Evolutionary conservation across 805 yeast species (phyloP).

Genomic region (Candida ipomoeae): DNA sequence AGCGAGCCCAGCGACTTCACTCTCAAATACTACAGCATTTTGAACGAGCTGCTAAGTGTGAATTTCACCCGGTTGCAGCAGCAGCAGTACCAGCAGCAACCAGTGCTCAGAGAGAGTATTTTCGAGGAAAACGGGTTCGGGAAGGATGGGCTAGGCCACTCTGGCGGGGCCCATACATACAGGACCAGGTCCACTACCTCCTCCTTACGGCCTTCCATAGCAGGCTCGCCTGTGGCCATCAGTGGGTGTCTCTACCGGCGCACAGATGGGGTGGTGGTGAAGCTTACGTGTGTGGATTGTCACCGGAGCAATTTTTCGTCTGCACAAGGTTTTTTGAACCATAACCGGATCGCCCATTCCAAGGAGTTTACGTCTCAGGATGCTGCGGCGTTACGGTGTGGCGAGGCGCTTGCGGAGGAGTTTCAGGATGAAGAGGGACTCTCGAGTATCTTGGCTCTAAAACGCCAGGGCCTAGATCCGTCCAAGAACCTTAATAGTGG

Average conservation of each 20-base stretch:
- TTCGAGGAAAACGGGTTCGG: slow-evolving; percentile 4
- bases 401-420: slow-evolving; percentile 47
- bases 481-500: slow-evolving; percentile 38
- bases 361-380: slow-evolving; percentile 68
- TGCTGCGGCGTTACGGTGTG: slow-evolving; percentile 67
- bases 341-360: slow-evolving; percentile 70
- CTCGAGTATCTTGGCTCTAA: slow-evolving; percentile 33
- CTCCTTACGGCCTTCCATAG: slow-evolving; percentile 47
- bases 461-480: slow-evolving; percentile 37
- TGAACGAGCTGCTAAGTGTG: slow-evolving; percentile 31
- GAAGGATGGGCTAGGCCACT: background rate
- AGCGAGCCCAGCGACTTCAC: slow-evolving; percentile 46
- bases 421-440: slow-evolving; percentile 57
- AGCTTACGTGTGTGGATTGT: slow-evolving; percentile 66
- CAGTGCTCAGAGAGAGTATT: slow-evolving; percentile 12
- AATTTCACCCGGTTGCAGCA: slow-evolving; percentile 28
- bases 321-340: slow-evolving; percentile 79
- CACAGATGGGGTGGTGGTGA: slow-evolving; percentile 67
- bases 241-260: slow-evolving; percentile 56
- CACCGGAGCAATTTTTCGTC: slow-evolving; percentile 65
- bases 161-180: slow-evolving; percentile 27
- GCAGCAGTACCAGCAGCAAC: slow-evolving; percentile 14
- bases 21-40: slow-evolving; percentile 35
- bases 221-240: slow-evolving; percentile 17
- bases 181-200: slow-evolving; percentile 50